Base-by-base conservation (phyloP, 148 eudicot genomes). In the Rhododendron mucronatum region DNA sequence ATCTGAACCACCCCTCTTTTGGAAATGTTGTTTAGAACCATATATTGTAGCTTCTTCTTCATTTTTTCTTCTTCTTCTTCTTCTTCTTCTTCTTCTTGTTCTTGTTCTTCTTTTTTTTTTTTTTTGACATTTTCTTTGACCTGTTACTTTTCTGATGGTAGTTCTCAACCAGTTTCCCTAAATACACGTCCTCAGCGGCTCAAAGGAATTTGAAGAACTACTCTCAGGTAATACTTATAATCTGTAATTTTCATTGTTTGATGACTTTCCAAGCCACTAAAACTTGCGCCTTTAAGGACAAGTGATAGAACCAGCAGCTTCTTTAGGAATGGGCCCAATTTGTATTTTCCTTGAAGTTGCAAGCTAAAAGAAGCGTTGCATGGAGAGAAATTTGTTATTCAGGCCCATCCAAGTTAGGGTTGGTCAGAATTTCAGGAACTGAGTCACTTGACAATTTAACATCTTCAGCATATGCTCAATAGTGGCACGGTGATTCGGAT, bases 101-200 rank as follows among this genome's bases (percentile, higher is more conserved):
- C 78, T 7, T 59, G 45, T 86, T 51, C 35, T 47, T n/a, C n/a
- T n/a, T n/a, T n/a, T n/a, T n/a, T 10, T 2, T 48, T 48, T 1
- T 48, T 79, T 35, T 80, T 80, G 44, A 11, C 10, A 35, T 20
- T 76, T 14, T 83, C 26, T 65, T 7, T 78, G 16, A 44, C 45
- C 67, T 77, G 50, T 81, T 80, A 78, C 13, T 80, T 67, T 86
- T 57, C 39, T 90, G 45, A 73, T 90, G 80, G 87, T 91, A 97
- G 99, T 94, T 93, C 87, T 90, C 95, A 47, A 85, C 93, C 85
- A 85, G 85, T 71, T 92, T 97, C 63, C 98, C 99, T 0, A 97
- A 97, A 92, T 97, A 95, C 85, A 91, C 99, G 57, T 94, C 99
- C 87, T 88, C 98, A 39, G 94, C 86, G 71, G 98, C 95, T 87